phyloP scores from a whole-genome alignment of 1,139 yeast genomes.

The Geotrichum phurueaensis region DNA sequence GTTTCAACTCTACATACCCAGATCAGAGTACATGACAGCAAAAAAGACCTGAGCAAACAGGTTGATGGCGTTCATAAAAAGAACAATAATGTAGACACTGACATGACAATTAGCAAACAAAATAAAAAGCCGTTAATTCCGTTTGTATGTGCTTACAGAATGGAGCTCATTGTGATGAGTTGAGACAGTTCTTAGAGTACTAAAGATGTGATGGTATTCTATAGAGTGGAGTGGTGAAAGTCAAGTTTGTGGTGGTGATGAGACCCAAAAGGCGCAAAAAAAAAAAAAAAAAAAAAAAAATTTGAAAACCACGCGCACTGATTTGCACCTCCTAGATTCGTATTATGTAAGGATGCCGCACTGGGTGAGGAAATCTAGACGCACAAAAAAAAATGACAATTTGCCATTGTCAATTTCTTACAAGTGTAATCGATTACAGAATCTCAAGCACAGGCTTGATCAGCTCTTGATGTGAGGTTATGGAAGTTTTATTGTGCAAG shows the following conservation, averaged over 20 bases:
- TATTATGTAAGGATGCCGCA: neutral
- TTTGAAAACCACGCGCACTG: neutral
- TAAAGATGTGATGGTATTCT: neutral
- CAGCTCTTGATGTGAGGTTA: no score
- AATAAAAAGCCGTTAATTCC: neutral
- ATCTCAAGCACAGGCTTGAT: no score
- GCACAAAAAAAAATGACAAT: no score
- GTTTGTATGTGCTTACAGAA: neutral
- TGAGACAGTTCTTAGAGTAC: neutral
- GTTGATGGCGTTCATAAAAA: conserved; percentile 72
- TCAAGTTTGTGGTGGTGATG: neutral
- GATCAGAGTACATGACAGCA: conserved; percentile 83
- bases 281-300: neutral
- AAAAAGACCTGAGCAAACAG: conserved; percentile 82
- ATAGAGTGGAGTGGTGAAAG: neutral
- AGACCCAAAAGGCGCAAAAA: neutral
- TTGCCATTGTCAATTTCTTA: no score
- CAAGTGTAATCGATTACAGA: no score
- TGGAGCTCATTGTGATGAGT: conserved; percentile 3
- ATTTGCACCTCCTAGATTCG: neutral
- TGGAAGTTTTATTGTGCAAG: no score
- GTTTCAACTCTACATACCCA: conserved; percentile 37
- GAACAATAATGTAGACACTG: conserved; percentile 40
- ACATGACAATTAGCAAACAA: neutral
- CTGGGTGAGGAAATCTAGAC: neutral